Evolutionary conservation across 441 rosid genomes (phyloP).

Genomic region (Lepidium campestre): DNA sequence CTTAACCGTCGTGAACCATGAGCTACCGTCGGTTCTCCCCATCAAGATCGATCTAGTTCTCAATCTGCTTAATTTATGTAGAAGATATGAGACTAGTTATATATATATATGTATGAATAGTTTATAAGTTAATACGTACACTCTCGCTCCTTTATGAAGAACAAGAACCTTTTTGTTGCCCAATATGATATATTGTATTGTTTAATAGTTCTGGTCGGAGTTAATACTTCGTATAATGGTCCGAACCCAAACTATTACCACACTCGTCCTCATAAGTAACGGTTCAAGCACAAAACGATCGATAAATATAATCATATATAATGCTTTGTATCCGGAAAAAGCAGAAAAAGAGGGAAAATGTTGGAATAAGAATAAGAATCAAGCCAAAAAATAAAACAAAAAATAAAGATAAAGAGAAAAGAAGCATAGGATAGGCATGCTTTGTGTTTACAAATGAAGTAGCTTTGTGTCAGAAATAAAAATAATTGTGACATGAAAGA

Average conservation of each 20-base stretch:
- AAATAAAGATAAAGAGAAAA: neutral
- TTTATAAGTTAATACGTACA: neutral
- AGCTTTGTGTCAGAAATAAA: conserved; percentile 24
- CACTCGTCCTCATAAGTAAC: neutral
- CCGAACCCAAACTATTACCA: neutral
- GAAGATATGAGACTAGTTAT: neutral
- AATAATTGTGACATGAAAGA: conserved; percentile 13
- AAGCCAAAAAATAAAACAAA: neutral
- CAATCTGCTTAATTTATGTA: neutral
- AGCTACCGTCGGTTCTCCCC: conserved; percentile 43
- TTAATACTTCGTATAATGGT: neutral
- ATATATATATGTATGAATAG: neutral
- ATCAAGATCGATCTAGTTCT: conserved; percentile 13
- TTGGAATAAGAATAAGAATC: neutral
- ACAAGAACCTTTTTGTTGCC: neutral
- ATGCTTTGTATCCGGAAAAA: conserved; percentile 5
- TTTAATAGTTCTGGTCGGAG: neutral
- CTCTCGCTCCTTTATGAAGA: neutral
- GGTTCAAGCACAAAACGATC: conserved; percentile 6
- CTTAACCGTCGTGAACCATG: conserved; percentile 49
- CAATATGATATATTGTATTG: neutral
- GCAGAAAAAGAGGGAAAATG: conserved; percentile 15
- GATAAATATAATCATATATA: too few species aligned
- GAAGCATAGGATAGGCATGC: conserved; percentile 15
- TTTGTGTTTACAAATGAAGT: conserved; percentile 12